Conservation (phyloP, 805 yeast genomes). For the Schizosaccharomyces cryophilus region DNA sequence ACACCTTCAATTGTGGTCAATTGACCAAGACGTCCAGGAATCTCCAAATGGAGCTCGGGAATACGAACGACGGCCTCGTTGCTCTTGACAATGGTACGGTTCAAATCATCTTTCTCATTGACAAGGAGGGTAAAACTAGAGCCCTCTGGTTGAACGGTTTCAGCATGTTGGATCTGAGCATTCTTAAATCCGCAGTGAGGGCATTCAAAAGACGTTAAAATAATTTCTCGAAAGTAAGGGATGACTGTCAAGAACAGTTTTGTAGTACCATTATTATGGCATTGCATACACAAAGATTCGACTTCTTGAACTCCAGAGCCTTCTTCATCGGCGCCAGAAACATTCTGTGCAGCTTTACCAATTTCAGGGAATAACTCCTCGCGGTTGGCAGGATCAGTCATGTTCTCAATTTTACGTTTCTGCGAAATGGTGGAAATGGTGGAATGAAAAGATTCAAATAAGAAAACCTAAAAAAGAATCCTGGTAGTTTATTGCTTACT, state of each 20-base stretch:
- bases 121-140: constrained; percentile 42
- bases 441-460: constrained; percentile 2
- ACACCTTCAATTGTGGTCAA: constrained; percentile 82
- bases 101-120: constrained; percentile 47
- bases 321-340: constrained; percentile 21
- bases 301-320: constrained; percentile 50
- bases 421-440: constrained; percentile 5
- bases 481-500: neutral
- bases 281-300: constrained; percentile 88
- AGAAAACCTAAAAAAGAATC: neutral
- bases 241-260: constrained; percentile 63
- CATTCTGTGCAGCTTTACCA: constrained; percentile 32
- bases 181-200: constrained; percentile 83
- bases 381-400: constrained; percentile 1
- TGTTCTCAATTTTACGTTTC: neutral
- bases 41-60: constrained; percentile 68
- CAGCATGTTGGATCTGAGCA: constrained; percentile 89
- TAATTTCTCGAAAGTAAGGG: constrained; percentile 76
- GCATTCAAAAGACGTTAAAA: constrained; percentile 84
- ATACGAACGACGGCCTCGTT: constrained; percentile 66
- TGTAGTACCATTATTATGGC: constrained; percentile 67
- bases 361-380: constrained; percentile 24
- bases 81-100: constrained; percentile 75
- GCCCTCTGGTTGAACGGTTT: constrained; percentile 75
- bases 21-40: constrained; percentile 87